phyloP scores from a whole-genome alignment of 805 yeast species.

The Cyberlindnera euphorbiiphila region DNA sequence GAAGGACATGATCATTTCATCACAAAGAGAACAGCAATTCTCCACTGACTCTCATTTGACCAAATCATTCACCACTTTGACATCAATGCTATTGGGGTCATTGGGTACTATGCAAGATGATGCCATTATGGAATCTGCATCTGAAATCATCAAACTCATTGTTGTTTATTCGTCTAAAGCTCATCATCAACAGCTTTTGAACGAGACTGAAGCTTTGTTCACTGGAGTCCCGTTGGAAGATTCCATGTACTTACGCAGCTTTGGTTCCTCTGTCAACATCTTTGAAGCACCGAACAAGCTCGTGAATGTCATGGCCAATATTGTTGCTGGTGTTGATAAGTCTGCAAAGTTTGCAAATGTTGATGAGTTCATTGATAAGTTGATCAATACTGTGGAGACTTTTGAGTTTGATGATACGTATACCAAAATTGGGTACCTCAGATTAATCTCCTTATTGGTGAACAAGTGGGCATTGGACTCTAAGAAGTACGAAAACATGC shows the following conservation, averaged over 20 bases:
- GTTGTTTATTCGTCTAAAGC: slow-evolving; percentile 29
- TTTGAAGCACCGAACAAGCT: slow-evolving; percentile 25
- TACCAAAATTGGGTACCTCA: slow-evolving; percentile 49
- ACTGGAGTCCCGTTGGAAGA: slow-evolving; percentile 17
- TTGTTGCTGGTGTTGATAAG: slow-evolving; percentile 53
- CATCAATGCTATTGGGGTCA: slow-evolving; percentile 9
- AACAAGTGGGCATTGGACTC: slow-evolving; percentile 46
- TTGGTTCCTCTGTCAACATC: slow-evolving; percentile 29
- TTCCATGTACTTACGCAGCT: slow-evolving; percentile 10
- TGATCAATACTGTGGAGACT: slow-evolving; percentile 12
- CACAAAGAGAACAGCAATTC: slow-evolving; percentile 17
- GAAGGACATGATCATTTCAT: slow-evolving; percentile 22
- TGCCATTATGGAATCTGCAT: slow-evolving; percentile 23
- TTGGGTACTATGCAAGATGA: slow-evolving; percentile 14
- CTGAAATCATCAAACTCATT: slow-evolving; percentile 34
- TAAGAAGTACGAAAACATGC: slow-evolving; percentile 1
- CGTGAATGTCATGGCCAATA: slow-evolving; percentile 27
- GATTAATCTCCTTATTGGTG: slow-evolving; percentile 48
- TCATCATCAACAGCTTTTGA: slow-evolving; percentile 43
- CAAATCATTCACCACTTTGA: slow-evolving; percentile 16
- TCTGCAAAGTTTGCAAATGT: slow-evolving; percentile 26
- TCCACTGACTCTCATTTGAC: slow-evolving; percentile 22
- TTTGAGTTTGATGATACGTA: slow-evolving; percentile 15
- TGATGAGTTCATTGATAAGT: slow-evolving; percentile 12
- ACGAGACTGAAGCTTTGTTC: slow-evolving; percentile 37